Base-by-base conservation (phyloP, 176 grass and related monocot genomes). In the Lolium perenne region DNA sequence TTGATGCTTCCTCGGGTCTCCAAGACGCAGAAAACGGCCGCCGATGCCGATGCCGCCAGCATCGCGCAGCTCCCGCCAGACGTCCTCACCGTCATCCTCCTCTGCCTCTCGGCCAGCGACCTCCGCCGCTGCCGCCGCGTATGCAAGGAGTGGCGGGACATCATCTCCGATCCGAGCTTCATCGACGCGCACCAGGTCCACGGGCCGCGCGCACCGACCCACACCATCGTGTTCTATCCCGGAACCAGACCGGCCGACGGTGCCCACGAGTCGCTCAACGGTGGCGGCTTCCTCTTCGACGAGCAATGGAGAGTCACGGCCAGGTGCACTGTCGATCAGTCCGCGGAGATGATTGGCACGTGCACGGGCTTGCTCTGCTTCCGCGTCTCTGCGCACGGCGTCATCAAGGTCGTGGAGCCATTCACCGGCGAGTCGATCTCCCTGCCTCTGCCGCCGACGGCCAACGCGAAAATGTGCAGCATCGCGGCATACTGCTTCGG, bases 311-410 rank as follows among this genome's bases (percentile, higher is more conserved):
- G 26, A 3, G 43, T 80, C 55, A 63, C 14, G 18, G 25, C 85
- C 8, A 51, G 49, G n/a, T 81, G 63, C 26, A 43, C 57, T 10
- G 57, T 48, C 18, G 46, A 35, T 46, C 4, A n/a, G 0, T 38
- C 41, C 0, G 6, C 35, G 1, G 78, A 81, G 55, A 41, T 81
- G 85, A 32, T 87, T 10, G 56, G 67, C 20, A 26, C 66, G 12
- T 86, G 77, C 26, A 32, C 21, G 4, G 14, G 73, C 12, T 13
- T 78, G 8, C 20, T 85, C 32, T 78, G 83, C 83, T 50, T 77
- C 73, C 83, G 75, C 26, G 45, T 54, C 20, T 14, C 12, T 1
- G 25, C 20, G 23, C 13, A 3, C 1, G 5, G 46, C 46, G 4
- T 29, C 58, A 48, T 66, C 45, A 23, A 18, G 59, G 21, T 77